phyloP scores from a whole-genome alignment of 345 rosid genomes.

The Salix dunnii region DNA sequence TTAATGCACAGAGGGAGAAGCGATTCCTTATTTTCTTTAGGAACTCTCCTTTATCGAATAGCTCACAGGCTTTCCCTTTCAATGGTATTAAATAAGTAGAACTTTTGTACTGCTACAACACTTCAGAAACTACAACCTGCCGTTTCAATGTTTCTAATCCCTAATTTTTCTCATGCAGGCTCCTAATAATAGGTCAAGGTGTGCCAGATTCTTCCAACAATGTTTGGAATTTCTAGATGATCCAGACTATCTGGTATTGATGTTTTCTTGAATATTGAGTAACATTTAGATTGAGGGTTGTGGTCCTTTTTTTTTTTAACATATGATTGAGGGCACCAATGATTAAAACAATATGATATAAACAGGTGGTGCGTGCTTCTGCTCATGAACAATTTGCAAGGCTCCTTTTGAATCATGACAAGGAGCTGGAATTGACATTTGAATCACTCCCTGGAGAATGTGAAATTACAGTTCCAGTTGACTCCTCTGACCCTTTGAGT shows the following conservation, averaged over 20 bases:
- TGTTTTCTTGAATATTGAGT: neutral
- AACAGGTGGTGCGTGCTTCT: conserved; percentile 83
- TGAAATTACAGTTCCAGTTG: conserved; percentile 54
- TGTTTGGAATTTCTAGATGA: conserved; percentile 81
- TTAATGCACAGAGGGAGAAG: conserved; percentile 56
- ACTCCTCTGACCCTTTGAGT: conserved; percentile 40
- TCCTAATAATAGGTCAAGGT: conserved; percentile 61
- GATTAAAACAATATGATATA: conserved; percentile 10
- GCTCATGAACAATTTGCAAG: conserved; percentile 98
- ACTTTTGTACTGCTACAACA: neutral
- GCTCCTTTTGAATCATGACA: conserved; percentile 69
- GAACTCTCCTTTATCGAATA: conserved; percentile 85
- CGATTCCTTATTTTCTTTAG: conserved; percentile 74
- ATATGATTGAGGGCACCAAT: too few species aligned
- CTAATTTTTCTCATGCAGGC: conserved; percentile 45
- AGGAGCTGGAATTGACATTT: conserved; percentile 52
- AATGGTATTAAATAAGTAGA: conserved; percentile 45
- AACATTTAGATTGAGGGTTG: neutral
- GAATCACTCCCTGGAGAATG: conserved; percentile 57
- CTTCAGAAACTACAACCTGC: conserved; percentile 2
- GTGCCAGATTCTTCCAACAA: conserved; percentile 72
- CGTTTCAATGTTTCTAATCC: conserved; percentile 16
- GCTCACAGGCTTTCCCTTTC: conserved; percentile 91
- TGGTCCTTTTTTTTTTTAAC: neutral
- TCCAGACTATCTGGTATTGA: conserved; percentile 74